Evolutionary conservation across 78 protist genomes (phyloP).

Genomic region (Monosiga brevicollis): DNA sequence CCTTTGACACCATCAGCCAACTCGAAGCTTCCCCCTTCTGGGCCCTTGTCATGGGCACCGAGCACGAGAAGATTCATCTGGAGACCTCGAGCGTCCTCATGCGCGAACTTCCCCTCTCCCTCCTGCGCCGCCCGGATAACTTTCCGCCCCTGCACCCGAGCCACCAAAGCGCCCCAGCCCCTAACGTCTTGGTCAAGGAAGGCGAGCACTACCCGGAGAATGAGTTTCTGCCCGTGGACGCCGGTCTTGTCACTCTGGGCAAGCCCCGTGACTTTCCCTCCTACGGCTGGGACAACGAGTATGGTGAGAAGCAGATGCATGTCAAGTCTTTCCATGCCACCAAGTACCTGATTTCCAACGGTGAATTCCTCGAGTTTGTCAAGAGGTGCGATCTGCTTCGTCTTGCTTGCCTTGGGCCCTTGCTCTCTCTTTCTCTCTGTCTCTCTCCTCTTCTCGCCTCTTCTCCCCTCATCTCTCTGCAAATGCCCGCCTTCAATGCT

Average conservation of each 20-base stretch:
- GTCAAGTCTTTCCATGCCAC: slow-evolving; percentile 30
- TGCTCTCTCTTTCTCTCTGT: background rate
- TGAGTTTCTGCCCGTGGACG: background rate
- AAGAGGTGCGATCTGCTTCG: slow-evolving; percentile 22
- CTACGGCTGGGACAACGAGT: slow-evolving; percentile 64
- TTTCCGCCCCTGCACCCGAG: background rate
- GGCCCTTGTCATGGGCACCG: slow-evolving; percentile 52
- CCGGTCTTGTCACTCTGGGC: slow-evolving; percentile 15
- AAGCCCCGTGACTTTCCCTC: slow-evolving; percentile 7
- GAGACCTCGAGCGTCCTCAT: slow-evolving; percentile 61
- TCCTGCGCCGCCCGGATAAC: background rate
- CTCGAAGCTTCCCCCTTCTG: slow-evolving; percentile 9
- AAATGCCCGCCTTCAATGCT: background rate
- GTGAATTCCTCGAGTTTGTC: slow-evolving; percentile 43
- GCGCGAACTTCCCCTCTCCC: slow-evolving; percentile 20
- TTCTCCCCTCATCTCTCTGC: background rate
- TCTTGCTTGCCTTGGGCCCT: background rate
- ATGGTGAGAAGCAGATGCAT: slow-evolving; percentile 1
- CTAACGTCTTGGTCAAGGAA: background rate
- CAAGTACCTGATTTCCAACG: slow-evolving; percentile 45
- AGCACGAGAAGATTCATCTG: slow-evolving; percentile 65
- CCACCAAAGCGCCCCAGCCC: background rate
- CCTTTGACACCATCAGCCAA: background rate
- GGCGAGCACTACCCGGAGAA: background rate
- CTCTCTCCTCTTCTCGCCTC: background rate